phyloP scores from a whole-genome alignment of 2,329 filamentous ascomycete genomes.

The Calonectria honghensis region DNA sequence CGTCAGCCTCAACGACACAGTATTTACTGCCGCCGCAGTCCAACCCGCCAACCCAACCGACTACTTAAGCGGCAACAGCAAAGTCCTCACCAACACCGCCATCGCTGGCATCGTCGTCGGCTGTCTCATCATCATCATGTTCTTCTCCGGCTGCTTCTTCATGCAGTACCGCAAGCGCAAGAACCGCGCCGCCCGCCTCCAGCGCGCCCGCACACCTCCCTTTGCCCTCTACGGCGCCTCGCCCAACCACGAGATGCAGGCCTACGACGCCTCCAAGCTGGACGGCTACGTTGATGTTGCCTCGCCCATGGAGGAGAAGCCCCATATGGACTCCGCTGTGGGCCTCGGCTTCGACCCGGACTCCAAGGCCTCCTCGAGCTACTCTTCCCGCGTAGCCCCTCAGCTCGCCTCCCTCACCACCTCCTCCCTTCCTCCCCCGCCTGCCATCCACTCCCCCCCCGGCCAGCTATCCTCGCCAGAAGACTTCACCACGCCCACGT shows the following conservation, averaged over 20 bases:
- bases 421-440: conserved; percentile 48
- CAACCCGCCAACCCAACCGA: conserved; percentile 59
- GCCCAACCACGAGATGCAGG: conserved; percentile 56
- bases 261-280: conserved; percentile 42
- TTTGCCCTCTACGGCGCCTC: conserved; percentile 71
- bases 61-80: conserved; percentile 31
- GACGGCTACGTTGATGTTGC: conserved; percentile 16
- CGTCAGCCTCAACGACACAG: conserved; percentile 66
- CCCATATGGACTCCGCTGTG: conserved; percentile 38
- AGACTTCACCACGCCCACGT: conserved; percentile 56
- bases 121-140: conserved; percentile 60
- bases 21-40: conserved; percentile 63
- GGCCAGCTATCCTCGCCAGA: conserved; percentile 41
- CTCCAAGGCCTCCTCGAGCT: not conserved
- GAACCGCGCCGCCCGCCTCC: conserved; percentile 55
- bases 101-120: conserved; percentile 68
- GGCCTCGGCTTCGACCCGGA: conserved; percentile 44
- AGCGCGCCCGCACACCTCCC: conserved; percentile 59
- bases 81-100: conserved; percentile 60
- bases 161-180: conserved; percentile 68
- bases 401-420: conserved; percentile 47
- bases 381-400: conserved; percentile 8
- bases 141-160: conserved; percentile 63
- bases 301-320: conserved; percentile 48
- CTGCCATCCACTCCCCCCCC: conserved; percentile 43